A percentile compares a stretch with the other conserved stretches of the same genome.
These are phyloP conservation scores for Kurtzmaniella quercitrusa DNA, from an alignment of 1,139 yeast species.

Conservation along the genomic window DNA sequence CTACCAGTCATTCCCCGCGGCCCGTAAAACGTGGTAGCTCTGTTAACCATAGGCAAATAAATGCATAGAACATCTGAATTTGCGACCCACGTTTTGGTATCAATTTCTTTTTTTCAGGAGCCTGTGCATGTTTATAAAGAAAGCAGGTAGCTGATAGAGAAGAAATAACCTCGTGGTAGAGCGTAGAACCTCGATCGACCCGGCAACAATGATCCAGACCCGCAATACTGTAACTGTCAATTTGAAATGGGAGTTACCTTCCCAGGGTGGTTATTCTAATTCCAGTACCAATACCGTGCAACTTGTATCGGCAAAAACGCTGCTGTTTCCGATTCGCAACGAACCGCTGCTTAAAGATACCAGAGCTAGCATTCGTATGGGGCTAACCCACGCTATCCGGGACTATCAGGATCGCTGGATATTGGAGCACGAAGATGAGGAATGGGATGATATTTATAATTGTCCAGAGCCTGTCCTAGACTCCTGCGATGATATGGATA, in stretches of 20 bases:
- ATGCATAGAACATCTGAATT: background rate
- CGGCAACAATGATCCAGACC: background rate
- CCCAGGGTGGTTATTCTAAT: background rate
- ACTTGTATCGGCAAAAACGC: background rate
- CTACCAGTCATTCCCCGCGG: background rate
- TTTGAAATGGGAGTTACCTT: conserved; percentile 1
- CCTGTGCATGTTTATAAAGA: background rate
- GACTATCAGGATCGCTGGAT: background rate
- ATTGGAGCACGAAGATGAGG: conserved; percentile 1
- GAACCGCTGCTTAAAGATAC: conserved; percentile 1
- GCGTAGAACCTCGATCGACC: background rate
- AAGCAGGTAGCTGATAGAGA: background rate
- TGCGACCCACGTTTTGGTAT: background rate
- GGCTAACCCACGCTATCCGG: background rate
- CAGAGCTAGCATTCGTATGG: conserved; percentile 1
- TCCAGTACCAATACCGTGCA: conserved; percentile 1
- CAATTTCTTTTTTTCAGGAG: background rate
- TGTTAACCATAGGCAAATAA: background rate
- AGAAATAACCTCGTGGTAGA: background rate
- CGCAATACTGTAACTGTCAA: background rate
- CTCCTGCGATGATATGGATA: background rate
- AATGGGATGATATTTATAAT: background rate
- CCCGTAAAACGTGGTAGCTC: background rate
- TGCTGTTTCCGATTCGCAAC: background rate
- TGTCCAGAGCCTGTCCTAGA: background rate